These are phyloP conservation scores for Fusarium nygamai DNA, from an alignment of 2,329 filamentous ascomycete species.

Conservation along the genomic window DNA sequence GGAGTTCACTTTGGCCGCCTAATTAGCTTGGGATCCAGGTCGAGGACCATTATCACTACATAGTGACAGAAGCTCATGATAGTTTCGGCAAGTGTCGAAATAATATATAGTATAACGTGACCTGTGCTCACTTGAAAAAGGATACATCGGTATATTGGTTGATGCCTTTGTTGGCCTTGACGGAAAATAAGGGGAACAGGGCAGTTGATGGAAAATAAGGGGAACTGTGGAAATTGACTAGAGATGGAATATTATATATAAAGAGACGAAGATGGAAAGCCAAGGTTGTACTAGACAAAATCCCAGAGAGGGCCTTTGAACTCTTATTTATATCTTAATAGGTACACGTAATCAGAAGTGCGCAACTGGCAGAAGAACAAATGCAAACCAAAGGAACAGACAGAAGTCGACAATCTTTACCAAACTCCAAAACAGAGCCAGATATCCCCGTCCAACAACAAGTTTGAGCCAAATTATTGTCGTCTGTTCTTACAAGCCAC, in stretches of 20 bases:
- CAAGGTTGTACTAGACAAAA: background rate
- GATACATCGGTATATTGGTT: background rate
- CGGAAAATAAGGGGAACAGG: too few relatives aligned
- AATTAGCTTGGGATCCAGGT: background rate
- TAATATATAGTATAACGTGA: background rate
- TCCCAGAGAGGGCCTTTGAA: background rate
- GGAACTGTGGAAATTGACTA: too few relatives aligned
- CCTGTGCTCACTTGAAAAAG: too few relatives aligned
- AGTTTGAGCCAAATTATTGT: background rate
- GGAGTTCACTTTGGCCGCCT: background rate
- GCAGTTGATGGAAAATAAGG: too few relatives aligned
- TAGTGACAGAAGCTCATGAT: background rate
- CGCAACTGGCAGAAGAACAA: background rate
- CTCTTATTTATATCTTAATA: background rate
- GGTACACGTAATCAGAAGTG: background rate
- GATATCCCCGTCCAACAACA: background rate
- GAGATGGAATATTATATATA: background rate
- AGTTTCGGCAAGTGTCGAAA: accelerated
- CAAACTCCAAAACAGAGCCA: background rate
- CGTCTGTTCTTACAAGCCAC: accelerated
- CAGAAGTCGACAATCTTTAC: background rate
- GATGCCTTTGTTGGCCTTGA: accelerated
- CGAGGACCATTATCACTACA: background rate
- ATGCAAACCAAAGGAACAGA: background rate
- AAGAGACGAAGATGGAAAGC: too few relatives aligned